phyloP scores from a whole-genome alignment of 176 grass and related monocot species.

The Oryza longistaminata region DNA sequence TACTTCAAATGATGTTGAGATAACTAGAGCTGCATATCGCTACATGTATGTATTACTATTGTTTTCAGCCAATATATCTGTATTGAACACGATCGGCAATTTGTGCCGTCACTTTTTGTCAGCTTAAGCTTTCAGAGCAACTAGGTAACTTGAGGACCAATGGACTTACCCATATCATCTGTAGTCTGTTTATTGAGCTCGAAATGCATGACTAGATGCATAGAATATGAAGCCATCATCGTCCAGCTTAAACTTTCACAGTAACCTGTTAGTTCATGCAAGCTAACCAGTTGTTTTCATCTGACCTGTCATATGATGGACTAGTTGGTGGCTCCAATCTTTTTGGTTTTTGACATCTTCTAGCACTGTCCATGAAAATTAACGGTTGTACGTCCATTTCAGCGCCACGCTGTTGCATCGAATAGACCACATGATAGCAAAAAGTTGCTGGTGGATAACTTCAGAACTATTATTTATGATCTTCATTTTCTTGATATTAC shows the following conservation, averaged over 20 bases:
- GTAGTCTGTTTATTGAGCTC: constrained; percentile 13
- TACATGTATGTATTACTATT: not conserved
- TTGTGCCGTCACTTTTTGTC: constrained; percentile 21
- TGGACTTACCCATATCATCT: not conserved
- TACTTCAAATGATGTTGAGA: constrained; percentile 13
- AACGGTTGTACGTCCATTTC: not conserved
- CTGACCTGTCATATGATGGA: constrained; percentile 4
- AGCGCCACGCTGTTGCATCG: not conserved
- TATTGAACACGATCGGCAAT: not conserved
- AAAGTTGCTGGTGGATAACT: constrained; percentile 2
- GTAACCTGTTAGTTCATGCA: constrained; percentile 14
- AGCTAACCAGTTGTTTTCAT: constrained; percentile 40
- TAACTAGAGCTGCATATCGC: not conserved
- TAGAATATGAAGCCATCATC: not conserved
- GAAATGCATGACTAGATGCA: constrained; percentile 5
- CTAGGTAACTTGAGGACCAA: not conserved
- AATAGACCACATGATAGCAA: constrained; percentile 29
- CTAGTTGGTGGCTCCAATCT: not conserved
- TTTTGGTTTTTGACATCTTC: constrained; percentile 11
- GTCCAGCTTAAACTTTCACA: constrained; percentile 19
- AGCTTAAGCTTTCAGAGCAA: constrained; percentile 17
- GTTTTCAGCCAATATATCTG: not conserved
- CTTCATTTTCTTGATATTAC: constrained; percentile 45
- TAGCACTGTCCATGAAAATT: not conserved
- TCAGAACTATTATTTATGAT: constrained; percentile 27